Evolutionary conservation across 495 filamentous ascomycete genomes (phyloP).

Genomic region (Talaromyces proteolyticus): DNA sequence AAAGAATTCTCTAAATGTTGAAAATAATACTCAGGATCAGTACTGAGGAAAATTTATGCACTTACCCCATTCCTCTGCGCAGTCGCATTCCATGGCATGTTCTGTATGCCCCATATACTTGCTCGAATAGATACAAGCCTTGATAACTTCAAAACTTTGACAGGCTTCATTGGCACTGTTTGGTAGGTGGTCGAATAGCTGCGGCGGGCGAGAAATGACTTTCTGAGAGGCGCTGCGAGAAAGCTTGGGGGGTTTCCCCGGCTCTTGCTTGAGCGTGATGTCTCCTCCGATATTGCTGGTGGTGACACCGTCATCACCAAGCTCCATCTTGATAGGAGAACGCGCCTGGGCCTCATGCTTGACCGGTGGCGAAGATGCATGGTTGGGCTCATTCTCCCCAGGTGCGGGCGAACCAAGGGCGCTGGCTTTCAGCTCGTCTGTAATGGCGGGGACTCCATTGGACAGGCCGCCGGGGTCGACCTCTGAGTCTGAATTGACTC

Average conservation of each 20-base stretch:
- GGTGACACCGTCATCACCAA: conserved; percentile 2
- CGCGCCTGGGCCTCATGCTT: conserved; percentile 28
- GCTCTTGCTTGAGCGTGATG: conserved; percentile 58
- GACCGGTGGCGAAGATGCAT: conserved; percentile 18
- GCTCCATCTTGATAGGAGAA: conserved; percentile 30
- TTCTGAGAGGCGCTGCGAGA: conserved; percentile 72
- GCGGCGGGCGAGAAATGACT: conserved; percentile 49
- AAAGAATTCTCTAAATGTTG: too few species aligned
- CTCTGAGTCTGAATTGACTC: conserved; percentile 26
- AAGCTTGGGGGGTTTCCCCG: conserved; percentile 65
- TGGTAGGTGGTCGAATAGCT: conserved; percentile 61
- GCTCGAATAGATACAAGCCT: conserved; percentile 78
- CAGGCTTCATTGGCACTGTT: conserved; percentile 72
- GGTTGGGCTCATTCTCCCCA: neutral
- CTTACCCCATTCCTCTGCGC: conserved; percentile 94
- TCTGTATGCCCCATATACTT: conserved; percentile 88
- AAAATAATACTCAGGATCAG: conserved; percentile 9
- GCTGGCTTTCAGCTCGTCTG: conserved; percentile 16
- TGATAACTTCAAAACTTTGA: conserved; percentile 72
- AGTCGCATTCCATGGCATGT: conserved; percentile 93
- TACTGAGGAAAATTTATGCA: too few species aligned
- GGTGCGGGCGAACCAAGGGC: neutral
- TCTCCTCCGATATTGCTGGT: conserved; percentile 48
- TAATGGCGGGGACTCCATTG: conserved; percentile 9
- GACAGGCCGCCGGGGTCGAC: conserved; percentile 17